Percentiles rank a stretch among this genome's conserved stretches.
phyloP scores from a whole-genome alignment of 2,329 filamentous ascomycete genomes.

The Diplocarpon rosae region DNA sequence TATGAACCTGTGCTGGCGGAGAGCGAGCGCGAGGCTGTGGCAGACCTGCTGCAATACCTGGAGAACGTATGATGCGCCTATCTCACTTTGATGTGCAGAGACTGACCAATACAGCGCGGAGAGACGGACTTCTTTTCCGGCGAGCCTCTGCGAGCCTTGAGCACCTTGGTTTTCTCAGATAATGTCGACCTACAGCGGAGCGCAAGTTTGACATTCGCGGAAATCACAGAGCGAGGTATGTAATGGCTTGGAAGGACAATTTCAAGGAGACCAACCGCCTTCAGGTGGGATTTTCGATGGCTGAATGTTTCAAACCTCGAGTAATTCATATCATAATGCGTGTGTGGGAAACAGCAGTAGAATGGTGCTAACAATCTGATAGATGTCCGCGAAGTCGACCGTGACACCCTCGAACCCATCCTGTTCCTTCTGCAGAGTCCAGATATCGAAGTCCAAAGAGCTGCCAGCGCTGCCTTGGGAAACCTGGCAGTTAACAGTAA shows the following conservation, averaged over 20 bases:
- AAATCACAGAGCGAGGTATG: constrained; percentile 95
- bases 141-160: constrained; percentile 84
- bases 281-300: too few species aligned
- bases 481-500: constrained; percentile 95
- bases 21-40: constrained; percentile 92
- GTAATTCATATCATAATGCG: too few species aligned
- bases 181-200: constrained; percentile 97
- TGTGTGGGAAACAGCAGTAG: too few species aligned
- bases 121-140: constrained; percentile 98
- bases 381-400: constrained; percentile 96
- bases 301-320: too few species aligned
- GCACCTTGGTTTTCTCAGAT: constrained; percentile 94
- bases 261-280: too few species aligned
- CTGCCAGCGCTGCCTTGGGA: constrained; percentile 88
- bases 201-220: constrained; percentile 94
- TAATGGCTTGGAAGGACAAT: constrained; percentile 5
- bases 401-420: constrained; percentile 90
- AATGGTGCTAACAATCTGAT: constrained; percentile 14
- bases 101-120: constrained; percentile 47
- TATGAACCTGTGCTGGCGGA: constrained; percentile 87
- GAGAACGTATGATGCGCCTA: constrained; percentile 60
- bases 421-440: constrained; percentile 88
- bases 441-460: constrained; percentile 94
- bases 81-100: neutral
- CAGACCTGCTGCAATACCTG: constrained; percentile 87